Percentiles rank a stretch among this genome's conserved stretches.
These are phyloP conservation scores for Discostella stelligera DNA, from an alignment of 352 stramenopile genomes.

Conservation along the genomic window DNA sequence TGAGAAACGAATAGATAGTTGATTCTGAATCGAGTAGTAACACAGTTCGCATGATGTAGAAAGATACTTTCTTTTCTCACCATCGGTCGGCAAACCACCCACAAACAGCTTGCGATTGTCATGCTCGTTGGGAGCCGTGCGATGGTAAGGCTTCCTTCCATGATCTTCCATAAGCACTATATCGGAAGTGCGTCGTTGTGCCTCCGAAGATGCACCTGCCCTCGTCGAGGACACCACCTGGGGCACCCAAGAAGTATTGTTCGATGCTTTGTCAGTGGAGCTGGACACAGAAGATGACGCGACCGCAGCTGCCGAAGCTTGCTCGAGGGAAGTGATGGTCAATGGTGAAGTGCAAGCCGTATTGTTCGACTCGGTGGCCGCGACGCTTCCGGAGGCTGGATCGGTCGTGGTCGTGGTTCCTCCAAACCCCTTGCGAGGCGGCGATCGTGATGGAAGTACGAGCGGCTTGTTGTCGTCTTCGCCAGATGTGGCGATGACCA, in stretches of 20 bases:
- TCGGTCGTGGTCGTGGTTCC: no score
- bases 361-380: slow-evolving; percentile 5
- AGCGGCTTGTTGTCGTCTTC: background rate
- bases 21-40: background rate
- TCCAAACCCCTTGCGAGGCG: no score
- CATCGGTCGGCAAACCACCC: slow-evolving; percentile 58
- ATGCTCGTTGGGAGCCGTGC: slow-evolving; percentile 43
- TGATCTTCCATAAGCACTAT: background rate
- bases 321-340: slow-evolving; percentile 13
- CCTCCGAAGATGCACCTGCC: background rate
- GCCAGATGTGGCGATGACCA: background rate
- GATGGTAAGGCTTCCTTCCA: background rate
- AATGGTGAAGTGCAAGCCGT: slow-evolving; percentile 11
- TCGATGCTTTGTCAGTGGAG: background rate
- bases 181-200: background rate
- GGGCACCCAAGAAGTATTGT: background rate
- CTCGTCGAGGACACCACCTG: background rate
- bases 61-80: slow-evolving; percentile 28
- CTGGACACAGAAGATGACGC: background rate
- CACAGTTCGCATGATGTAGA: background rate
- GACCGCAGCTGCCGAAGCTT: background rate
- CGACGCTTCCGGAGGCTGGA: background rate
- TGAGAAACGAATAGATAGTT: background rate
- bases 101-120: slow-evolving; percentile 75
- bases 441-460: background rate